These are phyloP conservation scores for Puya raimondii DNA, from an alignment of 176 grass and related monocot species.

Conservation along the genomic window DNA sequence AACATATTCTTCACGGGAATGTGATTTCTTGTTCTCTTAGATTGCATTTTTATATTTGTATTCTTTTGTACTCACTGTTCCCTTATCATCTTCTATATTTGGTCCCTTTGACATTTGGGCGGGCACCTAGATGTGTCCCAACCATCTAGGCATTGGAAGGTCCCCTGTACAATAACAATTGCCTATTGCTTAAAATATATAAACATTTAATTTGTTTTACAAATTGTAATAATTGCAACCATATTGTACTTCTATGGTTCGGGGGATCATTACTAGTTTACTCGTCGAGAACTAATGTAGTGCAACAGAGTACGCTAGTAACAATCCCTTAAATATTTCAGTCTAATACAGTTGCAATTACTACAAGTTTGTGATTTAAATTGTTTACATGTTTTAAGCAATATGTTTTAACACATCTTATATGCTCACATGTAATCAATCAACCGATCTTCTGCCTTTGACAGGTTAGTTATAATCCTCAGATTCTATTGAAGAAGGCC, in stretches of 20 bases:
- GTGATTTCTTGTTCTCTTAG: not conserved
- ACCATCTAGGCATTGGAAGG: not conserved
- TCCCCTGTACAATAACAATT: not conserved
- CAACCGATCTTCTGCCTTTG: not conserved
- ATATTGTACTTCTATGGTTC: not conserved
- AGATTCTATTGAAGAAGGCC: conserved; percentile 76
- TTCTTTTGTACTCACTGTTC: not conserved
- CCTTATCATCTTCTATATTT: not conserved
- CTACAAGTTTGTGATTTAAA: too few species aligned
- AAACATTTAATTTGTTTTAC: too few species aligned
- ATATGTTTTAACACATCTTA: not conserved
- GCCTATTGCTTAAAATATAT: not conserved
- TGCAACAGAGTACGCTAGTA: too few species aligned
- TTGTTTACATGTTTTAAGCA: not conserved
- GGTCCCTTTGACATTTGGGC: not conserved
- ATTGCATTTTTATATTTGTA: not conserved
- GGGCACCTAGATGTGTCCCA: not conserved
- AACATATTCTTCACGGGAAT: not conserved
- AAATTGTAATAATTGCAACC: not conserved
- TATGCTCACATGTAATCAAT: not conserved
- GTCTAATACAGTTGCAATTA: too few species aligned
- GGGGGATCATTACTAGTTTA: too few species aligned
- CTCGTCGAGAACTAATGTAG: too few species aligned
- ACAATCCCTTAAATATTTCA: too few species aligned
- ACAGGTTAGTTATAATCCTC: conserved; percentile 69